These are phyloP conservation scores for Dothidotthia symphoricarpi DNA, from an alignment of 2,329 filamentous ascomycete genomes.

Conservation along the genomic window DNA sequence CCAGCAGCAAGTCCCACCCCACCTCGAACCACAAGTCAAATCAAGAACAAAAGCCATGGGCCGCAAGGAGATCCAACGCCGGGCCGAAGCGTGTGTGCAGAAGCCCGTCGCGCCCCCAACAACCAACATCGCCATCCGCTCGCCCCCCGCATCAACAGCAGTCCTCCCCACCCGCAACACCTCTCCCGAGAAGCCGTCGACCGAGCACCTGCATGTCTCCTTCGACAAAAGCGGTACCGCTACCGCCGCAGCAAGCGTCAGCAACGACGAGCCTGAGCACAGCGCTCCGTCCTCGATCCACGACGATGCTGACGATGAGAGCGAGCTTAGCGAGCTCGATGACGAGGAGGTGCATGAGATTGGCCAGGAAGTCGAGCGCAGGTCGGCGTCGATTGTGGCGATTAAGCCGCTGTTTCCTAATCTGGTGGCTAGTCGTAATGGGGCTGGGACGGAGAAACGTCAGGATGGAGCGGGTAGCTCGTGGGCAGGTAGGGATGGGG, in stretches of 20 bases:
- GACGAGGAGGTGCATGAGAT: conserved; percentile 43
- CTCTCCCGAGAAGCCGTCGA: conserved; percentile 22
- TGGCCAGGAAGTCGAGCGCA: conserved; percentile 21
- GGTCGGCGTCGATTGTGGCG: conserved; percentile 16
- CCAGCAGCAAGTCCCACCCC: conserved; percentile 17
- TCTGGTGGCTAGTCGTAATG: conserved; percentile 13
- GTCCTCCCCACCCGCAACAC: conserved; percentile 14
- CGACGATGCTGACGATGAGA: conserved; percentile 54
- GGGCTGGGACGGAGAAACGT: conserved; percentile 2
- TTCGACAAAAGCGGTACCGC: conserved; percentile 43
- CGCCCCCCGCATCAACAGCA: conserved; percentile 20
- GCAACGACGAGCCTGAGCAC: conserved; percentile 31
- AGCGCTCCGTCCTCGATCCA: conserved; percentile 44
- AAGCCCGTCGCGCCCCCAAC: conserved; percentile 39
- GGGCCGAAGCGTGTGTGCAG: conserved; percentile 57
- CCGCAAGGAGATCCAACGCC: conserved; percentile 58
- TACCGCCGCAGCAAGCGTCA: conserved; percentile 32
- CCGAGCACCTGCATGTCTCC: conserved; percentile 15
- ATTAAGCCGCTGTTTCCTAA: conserved; percentile 30
- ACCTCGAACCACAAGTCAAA: conserved; percentile 21
- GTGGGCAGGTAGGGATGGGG: not conserved
- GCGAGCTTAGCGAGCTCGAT: conserved; percentile 55
- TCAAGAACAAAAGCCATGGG: conserved; percentile 58
- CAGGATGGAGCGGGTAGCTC: not conserved
- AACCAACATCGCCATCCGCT: conserved; percentile 38